Percentiles rank a stretch among this genome's conserved stretches.
These are phyloP conservation scores for Mycena chlorophos DNA, from an alignment of 768 basidiomycete species.

Conservation along the genomic window DNA sequence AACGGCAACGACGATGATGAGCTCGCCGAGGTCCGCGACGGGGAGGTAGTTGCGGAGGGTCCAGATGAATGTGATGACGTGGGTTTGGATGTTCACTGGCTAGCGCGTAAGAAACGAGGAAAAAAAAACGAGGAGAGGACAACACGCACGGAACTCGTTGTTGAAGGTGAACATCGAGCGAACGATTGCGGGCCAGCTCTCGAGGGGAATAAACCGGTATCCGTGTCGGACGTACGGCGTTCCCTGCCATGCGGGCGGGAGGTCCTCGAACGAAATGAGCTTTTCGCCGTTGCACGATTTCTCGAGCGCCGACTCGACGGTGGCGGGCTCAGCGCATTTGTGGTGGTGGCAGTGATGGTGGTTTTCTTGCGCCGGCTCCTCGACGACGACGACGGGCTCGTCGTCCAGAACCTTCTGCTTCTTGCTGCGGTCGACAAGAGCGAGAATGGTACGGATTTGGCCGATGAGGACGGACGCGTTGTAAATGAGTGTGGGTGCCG, in stretches of 20 bases:
- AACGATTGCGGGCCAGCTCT: background rate
- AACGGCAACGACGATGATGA: background rate
- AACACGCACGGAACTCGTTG: slow-evolving; percentile 5
- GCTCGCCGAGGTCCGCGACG: background rate
- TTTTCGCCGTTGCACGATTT: background rate
- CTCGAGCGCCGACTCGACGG: background rate
- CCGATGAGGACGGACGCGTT: too few relatives aligned
- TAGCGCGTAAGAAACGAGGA: background rate
- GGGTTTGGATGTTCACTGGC: background rate
- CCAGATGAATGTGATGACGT: background rate
- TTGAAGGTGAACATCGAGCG: background rate
- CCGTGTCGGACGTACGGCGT: background rate
- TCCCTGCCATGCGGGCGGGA: background rate
- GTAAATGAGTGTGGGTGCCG: too few relatives aligned
- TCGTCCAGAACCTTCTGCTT: too few relatives aligned
- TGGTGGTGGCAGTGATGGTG: background rate
- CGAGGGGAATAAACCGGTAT: slow-evolving; percentile 5
- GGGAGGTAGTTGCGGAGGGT: background rate
- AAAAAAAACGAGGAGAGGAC: background rate
- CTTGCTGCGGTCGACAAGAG: too few relatives aligned
- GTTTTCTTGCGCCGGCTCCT: too few relatives aligned
- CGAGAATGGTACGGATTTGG: too few relatives aligned
- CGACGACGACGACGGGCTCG: too few relatives aligned
- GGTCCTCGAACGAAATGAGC: background rate
- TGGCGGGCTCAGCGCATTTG: background rate